Conservation (phyloP, 352 stramenopile species). For the Saprolegnia parasitica region DNA sequence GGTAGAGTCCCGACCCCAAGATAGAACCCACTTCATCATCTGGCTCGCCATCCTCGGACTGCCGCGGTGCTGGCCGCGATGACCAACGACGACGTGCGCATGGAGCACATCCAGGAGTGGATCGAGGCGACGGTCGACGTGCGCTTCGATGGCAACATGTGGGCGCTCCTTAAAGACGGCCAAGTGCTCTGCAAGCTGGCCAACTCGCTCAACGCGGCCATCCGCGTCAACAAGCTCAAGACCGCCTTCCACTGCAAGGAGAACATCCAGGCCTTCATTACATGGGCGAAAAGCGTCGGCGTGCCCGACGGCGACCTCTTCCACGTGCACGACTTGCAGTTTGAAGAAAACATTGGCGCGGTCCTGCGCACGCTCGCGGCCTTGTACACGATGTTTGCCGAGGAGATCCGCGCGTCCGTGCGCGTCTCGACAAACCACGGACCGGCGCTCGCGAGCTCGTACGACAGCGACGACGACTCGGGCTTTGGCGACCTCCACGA, state of each 20-base stretch:
- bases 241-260: slow-evolving; percentile 84
- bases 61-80: not conserved
- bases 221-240: slow-evolving; percentile 84
- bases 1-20: not conserved
- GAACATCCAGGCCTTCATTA: slow-evolving; percentile 77
- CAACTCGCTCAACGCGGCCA: slow-evolving; percentile 69
- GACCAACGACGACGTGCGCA: not conserved
- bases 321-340: slow-evolving; percentile 68
- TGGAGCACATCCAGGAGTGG: slow-evolving; percentile 29
- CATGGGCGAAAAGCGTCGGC: slow-evolving; percentile 71
- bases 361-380: slow-evolving; percentile 78
- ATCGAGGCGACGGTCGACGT: slow-evolving; percentile 14
- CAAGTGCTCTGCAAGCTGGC: slow-evolving; percentile 82
- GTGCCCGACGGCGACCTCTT: slow-evolving; percentile 73
- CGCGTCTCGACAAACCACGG: slow-evolving; percentile 52
- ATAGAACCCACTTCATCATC: slow-evolving; percentile 2
- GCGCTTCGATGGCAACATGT: slow-evolving; percentile 58
- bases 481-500: slow-evolving; percentile 26
- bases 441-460: slow-evolving; percentile 29
- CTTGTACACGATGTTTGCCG: slow-evolving; percentile 78
- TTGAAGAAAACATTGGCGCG: slow-evolving; percentile 51
- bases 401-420: slow-evolving; percentile 33
- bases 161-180: slow-evolving; percentile 73
- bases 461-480: slow-evolving; percentile 24
- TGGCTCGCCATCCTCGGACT: not conserved